Evolutionary conservation across 1,284 basidiomycete species (phyloP), one percentile per base, ranked within the genome.

Genomic region (Thecaphora frezii): DNA sequence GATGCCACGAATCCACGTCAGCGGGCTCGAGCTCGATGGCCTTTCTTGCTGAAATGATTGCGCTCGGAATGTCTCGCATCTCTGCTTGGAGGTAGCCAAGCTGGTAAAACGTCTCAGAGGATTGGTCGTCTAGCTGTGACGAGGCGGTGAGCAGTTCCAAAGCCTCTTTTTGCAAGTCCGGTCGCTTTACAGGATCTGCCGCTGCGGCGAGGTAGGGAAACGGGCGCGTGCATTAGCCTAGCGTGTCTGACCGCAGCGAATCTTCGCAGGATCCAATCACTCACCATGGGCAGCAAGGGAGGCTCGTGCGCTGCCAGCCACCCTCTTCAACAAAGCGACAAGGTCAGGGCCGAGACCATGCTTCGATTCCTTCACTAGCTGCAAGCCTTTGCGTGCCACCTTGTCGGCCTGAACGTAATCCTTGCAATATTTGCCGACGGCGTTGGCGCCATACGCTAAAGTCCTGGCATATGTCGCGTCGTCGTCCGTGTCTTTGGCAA

Each of bases 1-100:
- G 83, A 79, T 97, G 94, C 94, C 93, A 97, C 52, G 89, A 87
- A 39, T 90, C 85, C 24, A 90, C 83, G 66, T 90, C 88, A 23
- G 81, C 81, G 0, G 88, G 83, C 50, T 89, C 87, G 3, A 85
- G 83, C 79, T 93, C 90, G 12, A 94, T 85, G 14, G 76, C 89
- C 13, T 83, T 79, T 13, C 89, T 86, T 0, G 90, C 89, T 40
- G 86, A 83, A 9, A 84, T 80, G 1, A 89, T 83, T 0, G 92
- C 92, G 5, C 83, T 81, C 26, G 85, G 82, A 21, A 93, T 81
- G 62, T 90, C 85, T 25, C 88, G 85, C n/a, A 84, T 83, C 48
- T 87, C 85, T 12, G 89, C 84, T 48, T 89, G 66, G 37, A 73
- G 46, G 39, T 54, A 65, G 12, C 72, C 75, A 3, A 78, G 70